Percentiles rank a stretch among this genome's conserved stretches.
Conservation (phyloP, 2,329 filamentous ascomycete species). For the Botrytis porri region DNA sequence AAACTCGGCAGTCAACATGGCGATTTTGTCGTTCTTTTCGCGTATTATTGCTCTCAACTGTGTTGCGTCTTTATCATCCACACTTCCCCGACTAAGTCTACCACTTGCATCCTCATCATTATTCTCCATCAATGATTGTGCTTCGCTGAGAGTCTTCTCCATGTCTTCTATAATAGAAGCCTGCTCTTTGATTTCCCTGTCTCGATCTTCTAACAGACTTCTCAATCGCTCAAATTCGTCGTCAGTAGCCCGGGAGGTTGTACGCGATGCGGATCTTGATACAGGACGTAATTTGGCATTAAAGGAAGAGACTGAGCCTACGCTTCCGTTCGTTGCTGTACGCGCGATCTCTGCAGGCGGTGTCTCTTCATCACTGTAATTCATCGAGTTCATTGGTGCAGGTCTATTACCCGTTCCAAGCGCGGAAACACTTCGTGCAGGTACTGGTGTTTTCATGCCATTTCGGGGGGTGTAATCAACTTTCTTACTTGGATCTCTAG, state of each 20-base stretch:
- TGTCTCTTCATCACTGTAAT: constrained; percentile 56
- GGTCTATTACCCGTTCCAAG: constrained; percentile 44
- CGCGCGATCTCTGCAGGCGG: constrained; percentile 52
- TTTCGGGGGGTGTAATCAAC: constrained; percentile 43
- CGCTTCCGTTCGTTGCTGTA: constrained; percentile 49
- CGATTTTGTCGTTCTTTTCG: constrained; percentile 97
- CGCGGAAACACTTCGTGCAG: constrained; percentile 58
- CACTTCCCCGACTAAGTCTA: constrained; percentile 46
- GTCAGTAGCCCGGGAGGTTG: constrained; percentile 47
- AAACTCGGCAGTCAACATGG: constrained; percentile 88
- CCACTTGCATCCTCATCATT: constrained; percentile 46
- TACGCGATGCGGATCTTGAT: constrained; percentile 41
- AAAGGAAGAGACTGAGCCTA: constrained; percentile 55
- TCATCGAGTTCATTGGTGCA: constrained; percentile 43
- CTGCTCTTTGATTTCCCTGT: constrained; percentile 86
- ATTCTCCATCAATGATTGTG: constrained; percentile 67
- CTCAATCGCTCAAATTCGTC: constrained; percentile 73
- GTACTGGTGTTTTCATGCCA: constrained; percentile 50
- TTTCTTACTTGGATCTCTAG: constrained; percentile 60
- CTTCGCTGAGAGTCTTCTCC: constrained; percentile 80
- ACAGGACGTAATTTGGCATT: constrained; percentile 51
- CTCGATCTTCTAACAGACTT: constrained; percentile 74
- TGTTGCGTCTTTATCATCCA: constrained; percentile 68
- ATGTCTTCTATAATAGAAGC: constrained; percentile 80
- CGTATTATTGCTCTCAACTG: constrained; percentile 79